Conservation (phyloP, 176 grass and related monocot genomes). For the Saccharum spontaneum region DNA sequence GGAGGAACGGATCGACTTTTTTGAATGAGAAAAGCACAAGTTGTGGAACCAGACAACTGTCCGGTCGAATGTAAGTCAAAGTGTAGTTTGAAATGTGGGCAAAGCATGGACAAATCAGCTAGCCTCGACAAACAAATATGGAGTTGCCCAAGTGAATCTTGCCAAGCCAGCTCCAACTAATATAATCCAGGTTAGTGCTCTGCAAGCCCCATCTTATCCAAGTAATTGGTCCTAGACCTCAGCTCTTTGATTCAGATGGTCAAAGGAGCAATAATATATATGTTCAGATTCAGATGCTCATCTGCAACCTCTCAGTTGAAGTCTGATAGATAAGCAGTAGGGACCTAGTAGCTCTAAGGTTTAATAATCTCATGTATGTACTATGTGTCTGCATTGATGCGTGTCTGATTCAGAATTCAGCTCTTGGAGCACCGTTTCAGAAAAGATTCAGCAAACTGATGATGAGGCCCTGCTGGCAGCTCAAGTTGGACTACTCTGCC, state of each 20-base stretch:
- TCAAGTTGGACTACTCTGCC: conserved; percentile 2
- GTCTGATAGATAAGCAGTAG: not conserved
- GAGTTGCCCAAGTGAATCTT: not conserved
- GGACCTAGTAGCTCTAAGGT: not conserved
- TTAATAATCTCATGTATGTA: not conserved
- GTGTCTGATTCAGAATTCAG: not conserved
- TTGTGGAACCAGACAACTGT: not conserved
- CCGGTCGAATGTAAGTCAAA: not conserved
- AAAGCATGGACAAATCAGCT: not conserved
- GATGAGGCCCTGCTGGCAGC: not conserved
- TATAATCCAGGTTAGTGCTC: not conserved
- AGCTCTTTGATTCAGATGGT: not conserved
- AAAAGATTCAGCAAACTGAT: not conserved
- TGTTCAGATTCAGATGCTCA: not conserved
- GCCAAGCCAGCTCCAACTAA: not conserved
- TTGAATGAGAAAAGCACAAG: not conserved
- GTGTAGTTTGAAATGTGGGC: not conserved
- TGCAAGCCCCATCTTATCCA: not conserved
- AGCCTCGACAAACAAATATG: not conserved
- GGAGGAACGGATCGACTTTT: not conserved
- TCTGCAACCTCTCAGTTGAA: not conserved
- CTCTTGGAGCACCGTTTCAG: not conserved
- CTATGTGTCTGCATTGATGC: not conserved
- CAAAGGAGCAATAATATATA: not conserved
- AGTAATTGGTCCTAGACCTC: too few relatives aligned